Conservation (phyloP, 2,329 filamentous ascomycete species). For the Leptosphaerulina australis region DNA sequence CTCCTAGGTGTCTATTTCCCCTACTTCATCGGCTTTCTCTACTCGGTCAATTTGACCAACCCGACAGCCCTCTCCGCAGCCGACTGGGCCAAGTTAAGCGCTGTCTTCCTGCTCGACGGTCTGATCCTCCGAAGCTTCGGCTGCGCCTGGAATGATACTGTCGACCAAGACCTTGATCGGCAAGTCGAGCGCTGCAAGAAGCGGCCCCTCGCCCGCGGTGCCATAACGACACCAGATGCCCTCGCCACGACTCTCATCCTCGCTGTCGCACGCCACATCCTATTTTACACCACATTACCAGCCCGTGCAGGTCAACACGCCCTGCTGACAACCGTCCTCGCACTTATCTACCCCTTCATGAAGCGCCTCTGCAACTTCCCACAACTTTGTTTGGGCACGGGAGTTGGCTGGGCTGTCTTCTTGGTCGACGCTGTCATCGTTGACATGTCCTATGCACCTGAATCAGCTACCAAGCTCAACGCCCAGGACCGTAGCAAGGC, state of each 20-base stretch:
- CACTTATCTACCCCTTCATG: conserved; percentile 57
- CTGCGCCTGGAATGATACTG: conserved; percentile 63
- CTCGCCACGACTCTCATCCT: neutral
- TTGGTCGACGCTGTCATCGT: conserved; percentile 4
- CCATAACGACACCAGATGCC: conserved; percentile 51
- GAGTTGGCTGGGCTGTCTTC: conserved; percentile 10
- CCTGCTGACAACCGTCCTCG: conserved; percentile 52
- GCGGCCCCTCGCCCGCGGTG: conserved; percentile 51
- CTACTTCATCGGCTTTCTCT: conserved; percentile 50
- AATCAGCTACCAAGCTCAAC: neutral
- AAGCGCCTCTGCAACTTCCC: conserved; percentile 62
- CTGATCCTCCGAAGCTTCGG: conserved; percentile 30
- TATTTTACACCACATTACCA: neutral
- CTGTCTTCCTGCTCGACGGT: conserved; percentile 57
- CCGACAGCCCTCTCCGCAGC: conserved; percentile 9
- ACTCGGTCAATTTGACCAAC: conserved; percentile 37
- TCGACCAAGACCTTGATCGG: conserved; percentile 61
- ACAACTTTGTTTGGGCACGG: conserved; percentile 57
- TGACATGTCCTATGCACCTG: neutral
- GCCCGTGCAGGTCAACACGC: conserved; percentile 36
- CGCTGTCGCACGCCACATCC: neutral
- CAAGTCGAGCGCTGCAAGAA: conserved; percentile 40
- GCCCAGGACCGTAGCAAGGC: conserved; percentile 3
- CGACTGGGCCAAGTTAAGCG: conserved; percentile 18
- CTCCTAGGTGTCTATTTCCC: conserved; percentile 56